Evolutionary conservation across 345 rosid genomes (phyloP).

Genomic region (Syzygium jambos): DNA sequence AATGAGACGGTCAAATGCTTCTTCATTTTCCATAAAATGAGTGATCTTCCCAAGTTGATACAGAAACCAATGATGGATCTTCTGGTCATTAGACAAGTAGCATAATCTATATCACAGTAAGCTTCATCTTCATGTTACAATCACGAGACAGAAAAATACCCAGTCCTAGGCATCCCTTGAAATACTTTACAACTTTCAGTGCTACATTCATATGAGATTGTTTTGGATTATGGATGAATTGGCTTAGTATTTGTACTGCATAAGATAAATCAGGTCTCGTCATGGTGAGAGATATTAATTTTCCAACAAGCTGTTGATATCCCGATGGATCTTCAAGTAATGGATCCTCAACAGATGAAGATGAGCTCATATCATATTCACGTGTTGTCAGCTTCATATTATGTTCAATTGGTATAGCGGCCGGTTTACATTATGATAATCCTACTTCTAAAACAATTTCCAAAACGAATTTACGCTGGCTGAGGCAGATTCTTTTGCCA

Average conservation of each 20-base stretch:
- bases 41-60: too few relatives aligned
- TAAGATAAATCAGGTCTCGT: too few relatives aligned
- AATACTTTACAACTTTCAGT: too few relatives aligned
- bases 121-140: background rate
- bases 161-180: background rate
- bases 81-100: too few relatives aligned
- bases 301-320: background rate
- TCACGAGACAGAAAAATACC: background rate
- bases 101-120: background rate
- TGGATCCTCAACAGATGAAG: background rate
- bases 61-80: too few relatives aligned
- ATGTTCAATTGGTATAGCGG: background rate
- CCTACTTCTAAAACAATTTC: too few relatives aligned
- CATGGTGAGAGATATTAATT: too few relatives aligned
- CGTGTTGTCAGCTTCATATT: background rate
- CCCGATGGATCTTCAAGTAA: background rate
- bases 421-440: too few relatives aligned
- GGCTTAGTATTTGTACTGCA: background rate
- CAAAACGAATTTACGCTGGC: too few relatives aligned
- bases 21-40: too few relatives aligned
- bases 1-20: too few relatives aligned
- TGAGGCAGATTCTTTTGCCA: background rate
- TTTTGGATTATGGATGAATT: background rate
- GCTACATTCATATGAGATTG: background rate
- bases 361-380: background rate